Percentiles rank a stretch among this genome's conserved stretches.
phyloP scores from a whole-genome alignment of 306 rosid genomes.

The Inga laurina region DNA sequence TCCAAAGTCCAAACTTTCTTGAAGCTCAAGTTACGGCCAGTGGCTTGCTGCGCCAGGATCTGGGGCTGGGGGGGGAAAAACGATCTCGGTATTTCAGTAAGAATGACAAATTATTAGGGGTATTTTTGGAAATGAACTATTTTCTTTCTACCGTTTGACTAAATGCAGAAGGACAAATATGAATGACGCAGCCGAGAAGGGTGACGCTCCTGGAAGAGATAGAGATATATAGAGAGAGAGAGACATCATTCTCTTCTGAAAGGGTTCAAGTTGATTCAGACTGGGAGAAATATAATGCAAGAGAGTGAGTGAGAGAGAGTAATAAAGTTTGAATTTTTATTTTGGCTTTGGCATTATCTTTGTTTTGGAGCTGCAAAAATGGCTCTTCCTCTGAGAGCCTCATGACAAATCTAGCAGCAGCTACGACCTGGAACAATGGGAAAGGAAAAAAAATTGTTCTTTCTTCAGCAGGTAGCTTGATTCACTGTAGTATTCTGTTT shows the following conservation, averaged over 20 bases:
- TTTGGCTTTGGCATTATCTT: background rate
- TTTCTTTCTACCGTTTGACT: conserved; percentile 34
- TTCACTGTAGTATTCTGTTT: conserved; percentile 22
- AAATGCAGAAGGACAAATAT: conserved; percentile 16
- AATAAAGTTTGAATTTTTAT: background rate
- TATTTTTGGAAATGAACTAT: background rate
- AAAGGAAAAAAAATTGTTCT: conserved; percentile 28
- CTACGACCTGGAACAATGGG: conserved; percentile 32
- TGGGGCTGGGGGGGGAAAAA: background rate
- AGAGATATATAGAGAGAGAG: background rate
- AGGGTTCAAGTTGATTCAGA: conserved; percentile 31
- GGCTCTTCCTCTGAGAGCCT: conserved; percentile 21
- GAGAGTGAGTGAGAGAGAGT: background rate
- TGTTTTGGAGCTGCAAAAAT: background rate
- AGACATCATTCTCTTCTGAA: conserved; percentile 12
- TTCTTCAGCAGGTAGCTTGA: conserved; percentile 37
- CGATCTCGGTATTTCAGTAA: background rate
- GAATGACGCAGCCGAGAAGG: conserved; percentile 25
- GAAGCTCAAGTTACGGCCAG: background rate
- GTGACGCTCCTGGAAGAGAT: background rate
- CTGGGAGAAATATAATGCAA: conserved; percentile 25
- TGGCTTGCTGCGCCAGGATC: background rate
- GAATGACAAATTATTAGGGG: background rate
- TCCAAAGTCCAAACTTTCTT: background rate
- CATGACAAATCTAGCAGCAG: conserved; percentile 17